Evolutionary conservation across 805 yeast species (phyloP).

Genomic region (Torulaspora gathmanii): DNA sequence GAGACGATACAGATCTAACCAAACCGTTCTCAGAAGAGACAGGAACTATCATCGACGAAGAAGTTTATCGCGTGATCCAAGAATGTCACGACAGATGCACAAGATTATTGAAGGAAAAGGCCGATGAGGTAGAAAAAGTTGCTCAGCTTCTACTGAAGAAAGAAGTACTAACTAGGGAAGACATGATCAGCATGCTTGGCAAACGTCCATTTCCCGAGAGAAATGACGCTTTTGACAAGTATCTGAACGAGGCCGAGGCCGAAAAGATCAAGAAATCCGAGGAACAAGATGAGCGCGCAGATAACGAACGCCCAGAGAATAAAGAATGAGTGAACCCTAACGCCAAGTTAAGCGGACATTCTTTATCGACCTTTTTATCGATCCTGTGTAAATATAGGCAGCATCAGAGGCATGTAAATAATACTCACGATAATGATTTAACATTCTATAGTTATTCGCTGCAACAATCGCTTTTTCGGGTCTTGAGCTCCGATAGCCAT

Average conservation of each 20-base stretch:
- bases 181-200: conserved; percentile 84
- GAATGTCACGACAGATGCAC: conserved; percentile 72
- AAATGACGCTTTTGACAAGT: conserved; percentile 69
- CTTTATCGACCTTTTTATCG: neutral
- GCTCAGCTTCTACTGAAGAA: conserved; percentile 82
- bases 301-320: neutral
- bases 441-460: neutral
- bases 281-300: conserved; percentile 7
- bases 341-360: too few relatives aligned
- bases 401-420: conserved; percentile 7
- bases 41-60: conserved; percentile 72
- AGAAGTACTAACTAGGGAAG: conserved; percentile 91
- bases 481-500: neutral
- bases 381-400: conserved; percentile 3
- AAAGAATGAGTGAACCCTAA: neutral
- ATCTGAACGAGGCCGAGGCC: conserved; percentile 30
- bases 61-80: conserved; percentile 70
- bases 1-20: conserved; percentile 62
- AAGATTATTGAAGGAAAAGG: conserved; percentile 59
- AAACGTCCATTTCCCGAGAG: conserved; percentile 87
- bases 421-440: neutral
- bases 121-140: conserved; percentile 73
- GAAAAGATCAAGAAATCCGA: conserved; percentile 26
- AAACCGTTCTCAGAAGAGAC: conserved; percentile 91
- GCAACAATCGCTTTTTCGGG: neutral